phyloP scores from a whole-genome alignment of 2,329 filamentous ascomycete genomes.

The Diaporthe citri region DNA sequence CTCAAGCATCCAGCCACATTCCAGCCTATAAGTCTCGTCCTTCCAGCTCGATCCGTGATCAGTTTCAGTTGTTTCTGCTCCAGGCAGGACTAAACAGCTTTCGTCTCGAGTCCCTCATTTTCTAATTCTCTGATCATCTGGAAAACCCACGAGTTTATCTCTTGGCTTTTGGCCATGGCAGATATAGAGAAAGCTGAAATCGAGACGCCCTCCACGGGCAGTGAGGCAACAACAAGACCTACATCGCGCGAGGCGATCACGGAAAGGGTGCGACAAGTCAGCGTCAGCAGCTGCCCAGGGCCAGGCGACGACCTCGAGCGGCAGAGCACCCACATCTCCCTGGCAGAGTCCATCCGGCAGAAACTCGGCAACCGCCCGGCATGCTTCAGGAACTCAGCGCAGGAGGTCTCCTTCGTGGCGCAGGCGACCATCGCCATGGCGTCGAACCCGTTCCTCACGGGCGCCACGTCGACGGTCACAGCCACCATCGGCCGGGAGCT shows the following conservation, averaged over 20 bases:
- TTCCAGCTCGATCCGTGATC: neutral
- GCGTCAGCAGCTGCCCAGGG: neutral
- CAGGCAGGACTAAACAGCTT: neutral
- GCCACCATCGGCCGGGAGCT: conserved; percentile 71
- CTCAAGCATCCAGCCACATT: no score
- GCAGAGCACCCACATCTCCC: conserved; percentile 10
- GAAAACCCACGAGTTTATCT: no score
- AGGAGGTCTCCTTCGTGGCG: conserved; percentile 75
- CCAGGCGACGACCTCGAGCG: conserved; percentile 1
- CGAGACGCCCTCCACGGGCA: neutral
- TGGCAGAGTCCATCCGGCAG: conserved; percentile 40
- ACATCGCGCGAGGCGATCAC: neutral
- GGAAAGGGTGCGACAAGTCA: neutral
- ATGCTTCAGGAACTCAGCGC: conserved; percentile 72
- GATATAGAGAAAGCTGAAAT: neutral
- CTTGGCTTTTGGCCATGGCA: neutral
- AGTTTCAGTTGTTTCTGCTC: neutral
- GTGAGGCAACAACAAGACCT: conserved; percentile 25
- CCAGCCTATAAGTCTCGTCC: neutral
- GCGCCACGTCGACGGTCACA: conserved; percentile 72
- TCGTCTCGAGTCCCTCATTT: neutral
- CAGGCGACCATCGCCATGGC: conserved; percentile 77
- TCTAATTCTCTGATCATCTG: neutral
- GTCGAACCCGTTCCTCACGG: conserved; percentile 70
- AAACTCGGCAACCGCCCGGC: conserved; percentile 58